Percentiles rank a stretch among this genome's conserved stretches.
Conservation (phyloP, 2,329 filamentous ascomycete species). For the Penicillium sp. region DNA sequence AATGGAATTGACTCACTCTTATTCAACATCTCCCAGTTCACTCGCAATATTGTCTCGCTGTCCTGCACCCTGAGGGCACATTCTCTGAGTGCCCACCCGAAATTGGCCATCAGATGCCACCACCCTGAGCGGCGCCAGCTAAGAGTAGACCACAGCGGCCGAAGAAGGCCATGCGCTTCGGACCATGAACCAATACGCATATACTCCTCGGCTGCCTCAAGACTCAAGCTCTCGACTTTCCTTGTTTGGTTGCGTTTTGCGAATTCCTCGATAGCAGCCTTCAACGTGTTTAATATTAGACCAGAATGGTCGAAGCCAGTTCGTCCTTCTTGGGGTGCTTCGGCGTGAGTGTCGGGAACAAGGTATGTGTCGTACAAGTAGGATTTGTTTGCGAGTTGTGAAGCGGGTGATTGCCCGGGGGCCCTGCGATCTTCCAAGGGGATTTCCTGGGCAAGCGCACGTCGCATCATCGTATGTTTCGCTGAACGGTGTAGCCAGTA, state of each 20-base stretch:
- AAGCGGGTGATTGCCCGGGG: slow-evolving; percentile 55
- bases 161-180: slow-evolving; percentile 52
- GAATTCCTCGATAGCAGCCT: slow-evolving; percentile 51
- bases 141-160: slow-evolving; percentile 54
- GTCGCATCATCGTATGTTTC: slow-evolving; percentile 51
- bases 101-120: slow-evolving; percentile 55
- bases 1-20: slow-evolving; percentile 27
- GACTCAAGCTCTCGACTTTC: slow-evolving; percentile 52
- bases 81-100: slow-evolving; percentile 54
- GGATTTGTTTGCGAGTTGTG: slow-evolving; percentile 53
- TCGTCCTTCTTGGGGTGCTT: slow-evolving; percentile 46
- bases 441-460: slow-evolving; percentile 53
- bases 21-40: slow-evolving; percentile 57
- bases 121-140: slow-evolving; percentile 61
- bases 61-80: slow-evolving; percentile 50
- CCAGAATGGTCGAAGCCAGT: slow-evolving; percentile 51
- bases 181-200: slow-evolving; percentile 50
- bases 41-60: slow-evolving; percentile 48
- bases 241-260: slow-evolving; percentile 52
- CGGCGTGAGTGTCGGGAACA: slow-evolving; percentile 57
- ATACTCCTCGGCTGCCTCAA: slow-evolving; percentile 56
- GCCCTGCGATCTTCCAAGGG: slow-evolving; percentile 58
- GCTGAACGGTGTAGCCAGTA: slow-evolving; percentile 59
- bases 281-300: slow-evolving; percentile 50
- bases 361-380: slow-evolving; percentile 60